These are phyloP conservation scores for Hippophae rhamnoides DNA, from an alignment of 306 rosid species.

Conservation along the genomic window DNA sequence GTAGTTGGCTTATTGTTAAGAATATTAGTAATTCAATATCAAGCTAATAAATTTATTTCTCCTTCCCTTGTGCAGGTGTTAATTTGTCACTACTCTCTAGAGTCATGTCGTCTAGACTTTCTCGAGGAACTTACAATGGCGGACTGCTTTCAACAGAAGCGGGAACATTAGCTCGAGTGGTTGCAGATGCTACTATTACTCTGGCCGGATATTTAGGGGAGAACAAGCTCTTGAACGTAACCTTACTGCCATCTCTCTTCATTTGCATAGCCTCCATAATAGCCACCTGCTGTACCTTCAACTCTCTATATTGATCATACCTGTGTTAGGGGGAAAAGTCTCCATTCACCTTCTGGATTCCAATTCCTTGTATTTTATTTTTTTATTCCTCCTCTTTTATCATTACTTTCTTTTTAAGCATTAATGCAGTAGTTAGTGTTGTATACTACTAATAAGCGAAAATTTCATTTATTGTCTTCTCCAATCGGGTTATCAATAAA, in stretches of 20 bases:
- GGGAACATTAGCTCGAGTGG: constrained; percentile 85
- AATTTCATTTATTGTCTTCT: no score
- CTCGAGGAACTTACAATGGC: constrained; percentile 91
- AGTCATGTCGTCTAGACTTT: constrained; percentile 93
- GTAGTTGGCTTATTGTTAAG: not conserved
- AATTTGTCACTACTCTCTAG: constrained; percentile 89
- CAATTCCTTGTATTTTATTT: not conserved
- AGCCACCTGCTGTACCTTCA: constrained; percentile 87
- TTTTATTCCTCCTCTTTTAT: not conserved
- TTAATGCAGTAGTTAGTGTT: not conserved
- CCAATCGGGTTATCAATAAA: no score
- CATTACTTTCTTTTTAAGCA: no score
- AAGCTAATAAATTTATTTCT: not conserved
- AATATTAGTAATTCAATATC: not conserved
- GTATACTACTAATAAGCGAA: no score
- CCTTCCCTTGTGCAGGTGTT: constrained; percentile 49
- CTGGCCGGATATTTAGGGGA: constrained; percentile 65
- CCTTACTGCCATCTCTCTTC: constrained; percentile 75
- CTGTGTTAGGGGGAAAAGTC: not conserved
- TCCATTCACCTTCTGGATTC: not conserved
- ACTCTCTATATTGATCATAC: constrained; percentile 54
- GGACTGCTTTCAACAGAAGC: constrained; percentile 95
- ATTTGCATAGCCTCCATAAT: constrained; percentile 66
- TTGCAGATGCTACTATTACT: constrained; percentile 87
- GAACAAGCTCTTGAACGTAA: constrained; percentile 68